Base-by-base conservation (phyloP, 345 rosid species). In the Aquilaria sinensis region DNA sequence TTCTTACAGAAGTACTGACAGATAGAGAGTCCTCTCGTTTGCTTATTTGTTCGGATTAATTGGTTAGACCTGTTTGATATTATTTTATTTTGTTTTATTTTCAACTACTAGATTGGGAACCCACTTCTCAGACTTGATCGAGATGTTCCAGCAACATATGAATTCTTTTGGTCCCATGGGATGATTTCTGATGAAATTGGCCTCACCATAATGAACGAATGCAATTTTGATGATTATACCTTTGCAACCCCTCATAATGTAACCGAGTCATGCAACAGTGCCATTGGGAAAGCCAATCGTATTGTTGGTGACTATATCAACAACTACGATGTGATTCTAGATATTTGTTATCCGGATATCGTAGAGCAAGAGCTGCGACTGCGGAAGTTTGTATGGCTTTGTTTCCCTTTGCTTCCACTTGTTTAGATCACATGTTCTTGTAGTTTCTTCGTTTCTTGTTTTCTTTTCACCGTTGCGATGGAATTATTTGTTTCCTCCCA, bases 171-270 rank as follows among this genome's bases (percentile, higher is more conserved):
- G 98, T 90, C 98, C 10, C 96, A 90, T 14, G 96, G 92, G 63
- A 90, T 93, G 97, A 88, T 93, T 48, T 93, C 98, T 32, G 96
- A 93, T 78, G 97, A 93, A 81, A 64, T 90, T 51, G 89, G 89
- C 32, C 84, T 80, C 15, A 72, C 74, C 72, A 82, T 93, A 66
- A 83, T 68, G 90, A 81, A 74, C 47, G 74, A 82, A n/a, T 90
- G 98, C 15, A 77, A 90, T 70, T 93, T 93, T 68, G 85, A 88
- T 65, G 94, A 81, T 72, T 90, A 93, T 74, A 52, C 68, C 50
- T 83, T 61, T 66, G 75, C 83, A 12, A 74, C 62, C 72, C 78
- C 90, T 48, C 94, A 84, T 71, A 90, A 84, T 64, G 67, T 74
- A 34, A 58, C 82, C 31, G 58, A 72, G 2, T 8, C 73, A 6